phyloP scores from a whole-genome alignment of 2,329 filamentous ascomycete species.

The Hypoxylon sp. region DNA sequence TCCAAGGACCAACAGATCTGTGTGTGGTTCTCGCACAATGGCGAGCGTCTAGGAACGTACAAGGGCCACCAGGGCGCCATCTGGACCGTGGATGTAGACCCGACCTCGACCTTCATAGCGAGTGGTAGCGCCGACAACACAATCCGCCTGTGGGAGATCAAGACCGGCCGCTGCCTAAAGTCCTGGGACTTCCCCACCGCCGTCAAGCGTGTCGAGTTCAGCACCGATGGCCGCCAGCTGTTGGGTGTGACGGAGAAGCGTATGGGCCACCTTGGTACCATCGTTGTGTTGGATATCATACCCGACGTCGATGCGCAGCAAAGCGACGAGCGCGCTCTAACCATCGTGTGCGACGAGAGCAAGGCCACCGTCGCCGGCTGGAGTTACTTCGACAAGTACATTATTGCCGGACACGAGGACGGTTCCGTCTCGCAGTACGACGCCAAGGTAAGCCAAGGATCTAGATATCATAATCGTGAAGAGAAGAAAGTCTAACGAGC shows the following conservation, averaged over 20 bases:
- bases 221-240: constrained; percentile 89
- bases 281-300: constrained; percentile 91
- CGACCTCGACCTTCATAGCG: constrained; percentile 90
- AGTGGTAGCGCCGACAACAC: constrained; percentile 98
- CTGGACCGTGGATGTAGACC: constrained; percentile 98
- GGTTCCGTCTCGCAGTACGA: constrained; percentile 93
- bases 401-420: constrained; percentile 97
- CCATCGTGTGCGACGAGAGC: constrained; percentile 94
- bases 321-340: constrained; percentile 83
- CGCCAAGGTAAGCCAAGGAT: constrained; percentile 75
- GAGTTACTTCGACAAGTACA: constrained; percentile 95
- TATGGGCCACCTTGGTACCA: constrained; percentile 95
- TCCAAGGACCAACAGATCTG: constrained; percentile 97
- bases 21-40: constrained; percentile 97
- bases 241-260: constrained; percentile 98
- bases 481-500: constrained; percentile 17
- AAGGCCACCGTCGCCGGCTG: constrained; percentile 98
- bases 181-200: constrained; percentile 98
- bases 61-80: constrained; percentile 97
- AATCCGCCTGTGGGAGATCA: constrained; percentile 96
- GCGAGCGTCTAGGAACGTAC: constrained; percentile 97
- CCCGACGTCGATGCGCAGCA: constrained; percentile 87
- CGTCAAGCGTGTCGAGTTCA: constrained; percentile 98
- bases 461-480: not conserved
- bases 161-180: constrained; percentile 93